These are phyloP conservation scores for Macaranga tanarius DNA, from an alignment of 441 rosid genomes.

Conservation along the genomic window DNA sequence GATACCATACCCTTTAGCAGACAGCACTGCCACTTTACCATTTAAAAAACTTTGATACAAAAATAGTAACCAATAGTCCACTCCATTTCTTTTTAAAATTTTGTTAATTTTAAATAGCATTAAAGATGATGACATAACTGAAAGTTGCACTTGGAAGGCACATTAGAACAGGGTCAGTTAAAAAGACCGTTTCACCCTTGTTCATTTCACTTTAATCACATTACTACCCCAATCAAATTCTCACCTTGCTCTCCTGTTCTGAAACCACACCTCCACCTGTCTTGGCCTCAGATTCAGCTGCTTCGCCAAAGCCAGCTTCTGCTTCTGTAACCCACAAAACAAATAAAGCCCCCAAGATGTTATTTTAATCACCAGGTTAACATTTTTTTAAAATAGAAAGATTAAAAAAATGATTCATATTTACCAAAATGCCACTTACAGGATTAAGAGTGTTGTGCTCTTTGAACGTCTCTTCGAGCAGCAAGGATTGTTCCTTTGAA, in stretches of 20 bases:
- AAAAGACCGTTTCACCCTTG: not conserved
- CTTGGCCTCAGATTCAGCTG: constrained; percentile 74
- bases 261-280: constrained; percentile 97
- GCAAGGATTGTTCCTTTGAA: constrained; percentile 73
- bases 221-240: constrained; percentile 19
- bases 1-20: not conserved
- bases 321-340: constrained; percentile 47
- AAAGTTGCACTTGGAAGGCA: not conserved
- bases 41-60: not conserved
- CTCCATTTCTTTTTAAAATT: not conserved
- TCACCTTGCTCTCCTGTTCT: constrained; percentile 92
- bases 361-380: not conserved
- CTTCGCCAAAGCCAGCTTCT: constrained; percentile 73
- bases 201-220: not conserved
- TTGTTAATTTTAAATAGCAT: too few species aligned
- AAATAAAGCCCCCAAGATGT: not conserved
- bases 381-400: not conserved
- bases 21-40: not conserved
- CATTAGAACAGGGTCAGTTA: not conserved
- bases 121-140: not conserved
- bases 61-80: not conserved
- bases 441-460: constrained; percentile 82
- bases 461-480: constrained; percentile 81
- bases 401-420: too few species aligned
- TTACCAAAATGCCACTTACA: constrained; percentile 48